These are phyloP conservation scores for Striga hermonthica DNA, from an alignment of 305 asterid genomes.

Conservation along the genomic window DNA sequence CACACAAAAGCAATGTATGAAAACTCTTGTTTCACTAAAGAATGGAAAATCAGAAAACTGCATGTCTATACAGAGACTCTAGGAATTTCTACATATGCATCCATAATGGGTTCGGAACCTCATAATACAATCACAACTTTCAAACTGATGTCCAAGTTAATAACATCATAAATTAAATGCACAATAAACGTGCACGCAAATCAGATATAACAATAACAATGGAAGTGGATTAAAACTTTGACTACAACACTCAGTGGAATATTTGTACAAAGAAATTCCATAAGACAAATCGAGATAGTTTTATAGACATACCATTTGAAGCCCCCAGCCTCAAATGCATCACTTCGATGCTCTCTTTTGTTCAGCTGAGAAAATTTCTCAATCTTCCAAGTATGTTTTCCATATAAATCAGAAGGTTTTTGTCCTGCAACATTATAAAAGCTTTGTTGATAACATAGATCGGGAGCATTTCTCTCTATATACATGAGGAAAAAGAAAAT, in stretches of 20 bases:
- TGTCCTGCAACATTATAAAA: constrained; percentile 51
- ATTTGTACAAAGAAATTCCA: background rate
- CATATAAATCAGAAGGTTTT: constrained; percentile 82
- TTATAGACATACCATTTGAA: constrained; percentile 64
- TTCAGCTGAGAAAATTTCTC: constrained; percentile 78
- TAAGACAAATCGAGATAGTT: background rate
- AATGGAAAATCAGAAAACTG: too few species aligned
- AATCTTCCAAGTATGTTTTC: constrained; percentile 90
- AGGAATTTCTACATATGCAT: too few species aligned
- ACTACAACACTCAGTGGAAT: background rate
- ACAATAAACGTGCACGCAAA: too few species aligned
- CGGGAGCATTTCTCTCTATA: too few species aligned
- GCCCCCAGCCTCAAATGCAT: constrained; percentile 90
- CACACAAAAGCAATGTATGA: too few species aligned
- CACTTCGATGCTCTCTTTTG: constrained; percentile 91
- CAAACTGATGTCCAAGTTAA: too few species aligned
- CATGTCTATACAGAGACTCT: too few species aligned
- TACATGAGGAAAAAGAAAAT: background rate
- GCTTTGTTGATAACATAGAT: too few species aligned
- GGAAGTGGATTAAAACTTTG: background rate
- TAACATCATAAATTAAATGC: background rate
- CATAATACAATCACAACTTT: too few species aligned
- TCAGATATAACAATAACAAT: background rate
- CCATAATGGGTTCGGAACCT: too few species aligned
- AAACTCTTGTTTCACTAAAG: too few species aligned